A percentile compares a stretch with the other conserved stretches of the same genome.
These are phyloP conservation scores for Lachancea meyersii DNA, from an alignment of 805 yeast species.

Conservation along the genomic window DNA sequence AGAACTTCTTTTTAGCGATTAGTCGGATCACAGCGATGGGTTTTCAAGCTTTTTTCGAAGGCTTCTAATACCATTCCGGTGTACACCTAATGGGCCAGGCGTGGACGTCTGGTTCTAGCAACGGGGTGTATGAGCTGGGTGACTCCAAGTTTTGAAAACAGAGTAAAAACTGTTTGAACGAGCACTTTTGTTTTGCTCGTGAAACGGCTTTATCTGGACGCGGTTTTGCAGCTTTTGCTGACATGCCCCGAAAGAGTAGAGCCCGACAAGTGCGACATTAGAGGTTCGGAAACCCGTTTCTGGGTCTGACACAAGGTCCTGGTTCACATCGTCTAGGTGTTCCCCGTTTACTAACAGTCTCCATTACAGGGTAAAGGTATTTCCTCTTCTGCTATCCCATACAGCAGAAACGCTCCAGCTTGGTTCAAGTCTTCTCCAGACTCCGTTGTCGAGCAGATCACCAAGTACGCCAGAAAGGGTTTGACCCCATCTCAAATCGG, in stretches of 20 bases:
- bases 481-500: conserved; percentile 99
- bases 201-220: too few relatives aligned
- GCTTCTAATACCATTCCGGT: conserved; percentile 19
- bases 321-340: neutral
- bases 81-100: conserved; percentile 15
- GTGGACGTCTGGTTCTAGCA: conserved; percentile 4
- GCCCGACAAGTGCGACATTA: too few relatives aligned
- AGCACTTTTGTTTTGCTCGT: too few relatives aligned
- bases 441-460: conserved; percentile 93
- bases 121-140: conserved; percentile 31
- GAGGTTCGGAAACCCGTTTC: too few relatives aligned
- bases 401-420: conserved; percentile 97
- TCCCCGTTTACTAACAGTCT: conserved; percentile 10
- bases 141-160: conserved; percentile 21
- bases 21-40: conserved; percentile 20
- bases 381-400: conserved; percentile 97
- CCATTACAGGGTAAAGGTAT: conserved; percentile 90
- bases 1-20: conserved; percentile 8
- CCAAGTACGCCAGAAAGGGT: conserved; percentile 99
- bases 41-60: neutral
- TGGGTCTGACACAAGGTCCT: conserved; percentile 5
- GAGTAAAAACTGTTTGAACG: neutral
- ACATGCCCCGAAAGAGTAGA: too few relatives aligned
- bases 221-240: too few relatives aligned
- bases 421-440: conserved; percentile 98